phyloP scores from a whole-genome alignment of 1,284 basidiomycete species.

The Vanrija sp. region DNA sequence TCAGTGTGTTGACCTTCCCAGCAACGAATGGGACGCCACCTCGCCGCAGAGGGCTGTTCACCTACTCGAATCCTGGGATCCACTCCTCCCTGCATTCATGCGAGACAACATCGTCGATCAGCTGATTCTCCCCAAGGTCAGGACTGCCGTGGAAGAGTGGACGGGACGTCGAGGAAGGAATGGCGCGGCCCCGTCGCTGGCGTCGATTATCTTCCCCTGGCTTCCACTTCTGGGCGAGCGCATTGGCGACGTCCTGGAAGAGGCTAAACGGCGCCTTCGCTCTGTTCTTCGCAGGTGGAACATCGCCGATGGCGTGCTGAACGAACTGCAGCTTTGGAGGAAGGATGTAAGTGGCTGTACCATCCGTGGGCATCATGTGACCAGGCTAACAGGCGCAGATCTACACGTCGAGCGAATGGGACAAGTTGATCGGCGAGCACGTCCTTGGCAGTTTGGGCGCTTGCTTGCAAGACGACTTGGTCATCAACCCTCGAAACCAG shows the following conservation, averaged over 20 bases:
- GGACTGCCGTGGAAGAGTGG: constrained; percentile 80
- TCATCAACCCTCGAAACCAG: constrained; percentile 82
- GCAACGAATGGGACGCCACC: constrained; percentile 81
- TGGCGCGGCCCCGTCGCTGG: constrained; percentile 55
- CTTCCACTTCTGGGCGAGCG: constrained; percentile 77
- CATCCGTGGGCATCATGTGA: not conserved
- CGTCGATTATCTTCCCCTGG: constrained; percentile 91
- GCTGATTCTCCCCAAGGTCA: constrained; percentile 86
- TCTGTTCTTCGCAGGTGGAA: constrained; percentile 73
- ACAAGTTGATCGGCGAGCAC: constrained; percentile 81
- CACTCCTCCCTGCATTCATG: constrained; percentile 82
- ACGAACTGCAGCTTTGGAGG: constrained; percentile 70
- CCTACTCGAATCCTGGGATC: constrained; percentile 83
- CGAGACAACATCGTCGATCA: constrained; percentile 94
- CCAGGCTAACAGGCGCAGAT: constrained; percentile 52
- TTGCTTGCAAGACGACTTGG: constrained; percentile 73
- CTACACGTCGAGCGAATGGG: constrained; percentile 79
- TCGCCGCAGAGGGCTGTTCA: constrained; percentile 70
- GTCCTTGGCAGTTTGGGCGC: constrained; percentile 83
- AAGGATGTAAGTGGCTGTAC: constrained; percentile 59
- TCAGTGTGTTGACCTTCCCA: constrained; percentile 24
- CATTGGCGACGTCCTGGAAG: constrained; percentile 72
- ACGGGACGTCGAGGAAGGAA: constrained; percentile 50
- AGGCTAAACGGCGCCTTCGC: constrained; percentile 80
- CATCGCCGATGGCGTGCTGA: constrained; percentile 67